Conservation (phyloP, 176 grass and related monocot genomes). For the Oryza coarctata region DNA sequence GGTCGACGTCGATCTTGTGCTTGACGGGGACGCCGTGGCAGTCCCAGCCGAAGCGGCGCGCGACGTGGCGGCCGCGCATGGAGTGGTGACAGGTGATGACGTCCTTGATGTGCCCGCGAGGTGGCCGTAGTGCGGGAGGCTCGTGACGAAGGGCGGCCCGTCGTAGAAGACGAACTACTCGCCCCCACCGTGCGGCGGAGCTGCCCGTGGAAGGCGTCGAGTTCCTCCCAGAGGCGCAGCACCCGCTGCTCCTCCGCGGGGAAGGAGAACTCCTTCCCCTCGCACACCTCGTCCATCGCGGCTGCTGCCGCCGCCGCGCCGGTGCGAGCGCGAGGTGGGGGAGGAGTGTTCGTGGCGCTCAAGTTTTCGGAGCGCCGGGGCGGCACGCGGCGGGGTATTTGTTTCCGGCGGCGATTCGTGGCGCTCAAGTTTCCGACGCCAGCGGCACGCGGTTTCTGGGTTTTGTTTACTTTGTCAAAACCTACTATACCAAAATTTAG, state of each 20-base stretch:
- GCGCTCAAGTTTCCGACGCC: background rate
- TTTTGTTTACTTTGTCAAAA: too few relatives aligned
- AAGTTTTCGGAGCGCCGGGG: background rate
- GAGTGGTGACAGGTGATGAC: slow-evolving; percentile 87
- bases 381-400: background rate
- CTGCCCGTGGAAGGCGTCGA: slow-evolving; percentile 80
- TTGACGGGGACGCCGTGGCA: slow-evolving; percentile 97
- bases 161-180: slow-evolving; percentile 98
- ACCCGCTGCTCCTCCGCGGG: slow-evolving; percentile 68
- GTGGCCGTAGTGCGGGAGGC: slow-evolving; percentile 91
- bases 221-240: slow-evolving; percentile 48
- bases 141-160: slow-evolving; percentile 81
- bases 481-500: too few relatives aligned
- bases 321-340: too few relatives aligned
- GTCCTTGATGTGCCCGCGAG: slow-evolving; percentile 98
- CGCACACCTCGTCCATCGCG: slow-evolving; percentile 81
- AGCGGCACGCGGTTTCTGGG: too few relatives aligned
- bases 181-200: slow-evolving; percentile 65
- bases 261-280: slow-evolving; percentile 95
- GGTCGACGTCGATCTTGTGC: slow-evolving; percentile 77
- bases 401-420: background rate
- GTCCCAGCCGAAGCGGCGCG: slow-evolving; percentile 91
- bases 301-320: too few relatives aligned
- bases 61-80: slow-evolving; percentile 77
- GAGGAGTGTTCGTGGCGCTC: background rate